Conservation (phyloP, 306 rosid genomes). For the Prunus salicina region DNA sequence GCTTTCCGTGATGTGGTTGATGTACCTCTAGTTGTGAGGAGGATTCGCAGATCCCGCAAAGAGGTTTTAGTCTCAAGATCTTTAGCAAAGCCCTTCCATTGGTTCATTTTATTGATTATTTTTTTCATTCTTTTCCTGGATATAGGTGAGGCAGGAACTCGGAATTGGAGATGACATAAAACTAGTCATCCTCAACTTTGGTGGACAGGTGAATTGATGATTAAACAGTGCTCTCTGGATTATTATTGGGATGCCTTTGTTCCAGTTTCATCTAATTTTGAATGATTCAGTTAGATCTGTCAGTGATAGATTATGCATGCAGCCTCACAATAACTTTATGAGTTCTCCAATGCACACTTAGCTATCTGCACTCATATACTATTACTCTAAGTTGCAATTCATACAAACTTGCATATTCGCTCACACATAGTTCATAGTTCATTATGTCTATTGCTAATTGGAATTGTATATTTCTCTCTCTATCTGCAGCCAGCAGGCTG, state of each 20-base stretch:
- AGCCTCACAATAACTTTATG: not conserved
- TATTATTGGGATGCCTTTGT: constrained; percentile 12
- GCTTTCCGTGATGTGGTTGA: constrained; percentile 93
- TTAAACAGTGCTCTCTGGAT: constrained; percentile 4
- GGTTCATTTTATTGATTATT: constrained; percentile 15
- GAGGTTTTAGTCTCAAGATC: constrained; percentile 56
- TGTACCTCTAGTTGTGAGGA: constrained; percentile 92
- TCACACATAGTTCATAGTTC: not conserved
- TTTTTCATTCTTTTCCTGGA: constrained; percentile 17
- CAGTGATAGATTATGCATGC: not conserved
- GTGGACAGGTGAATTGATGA: constrained; percentile 73
- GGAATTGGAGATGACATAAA: constrained; percentile 63
- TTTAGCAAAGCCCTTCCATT: constrained; percentile 17
- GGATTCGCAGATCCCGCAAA: constrained; percentile 75
- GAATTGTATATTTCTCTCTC: constrained; percentile 17
- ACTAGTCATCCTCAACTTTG: constrained; percentile 88
- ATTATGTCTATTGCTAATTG: constrained; percentile 11
- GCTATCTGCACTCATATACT: not conserved
- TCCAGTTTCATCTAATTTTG: not conserved
- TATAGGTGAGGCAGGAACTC: constrained; percentile 86
- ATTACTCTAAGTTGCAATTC: not conserved
- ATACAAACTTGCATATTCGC: not conserved
- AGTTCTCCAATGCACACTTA: not conserved
- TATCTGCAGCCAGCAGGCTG: constrained; percentile 87
- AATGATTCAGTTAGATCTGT: not conserved